Percentiles rank a stretch among this genome's conserved stretches.
Evolutionary conservation across 2,329 filamentous ascomycete species (phyloP).

Genomic region (Tympanopsis confertula): DNA sequence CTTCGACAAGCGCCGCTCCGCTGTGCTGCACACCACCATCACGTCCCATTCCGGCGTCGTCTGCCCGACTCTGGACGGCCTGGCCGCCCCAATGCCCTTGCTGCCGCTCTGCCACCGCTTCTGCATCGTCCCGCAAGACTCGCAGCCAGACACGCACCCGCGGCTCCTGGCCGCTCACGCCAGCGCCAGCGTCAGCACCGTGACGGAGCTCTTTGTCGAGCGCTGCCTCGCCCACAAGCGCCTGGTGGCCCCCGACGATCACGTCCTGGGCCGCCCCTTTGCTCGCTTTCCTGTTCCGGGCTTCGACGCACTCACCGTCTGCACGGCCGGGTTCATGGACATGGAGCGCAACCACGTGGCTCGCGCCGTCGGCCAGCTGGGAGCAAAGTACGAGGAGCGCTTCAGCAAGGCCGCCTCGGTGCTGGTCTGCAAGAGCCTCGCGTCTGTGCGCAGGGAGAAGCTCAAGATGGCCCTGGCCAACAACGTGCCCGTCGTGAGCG

Average conservation of each 20-base stretch:
- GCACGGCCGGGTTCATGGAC: conserved; percentile 71
- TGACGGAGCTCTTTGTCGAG: conserved; percentile 92
- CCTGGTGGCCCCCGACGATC: conserved; percentile 55
- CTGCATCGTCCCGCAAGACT: conserved; percentile 41
- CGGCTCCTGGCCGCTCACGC: conserved; percentile 13
- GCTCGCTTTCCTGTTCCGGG: conserved; percentile 48
- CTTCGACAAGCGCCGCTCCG: not conserved
- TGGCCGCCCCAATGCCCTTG: conserved; percentile 11
- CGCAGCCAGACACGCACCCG: conserved; percentile 32
- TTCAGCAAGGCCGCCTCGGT: conserved; percentile 64
- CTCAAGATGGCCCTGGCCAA: conserved; percentile 64
- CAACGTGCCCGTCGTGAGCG: conserved; percentile 68
- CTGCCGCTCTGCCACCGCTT: conserved; percentile 22
- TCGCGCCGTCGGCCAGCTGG: conserved; percentile 41
- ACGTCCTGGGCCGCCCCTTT: conserved; percentile 70
- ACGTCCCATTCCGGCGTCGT: conserved; percentile 7
- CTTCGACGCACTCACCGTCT: conserved; percentile 61
- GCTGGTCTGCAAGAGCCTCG: conserved; percentile 56
- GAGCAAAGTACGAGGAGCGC: conserved; percentile 70
- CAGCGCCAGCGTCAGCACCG: conserved; percentile 19
- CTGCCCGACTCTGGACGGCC: conserved; percentile 27
- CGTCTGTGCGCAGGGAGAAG: conserved; percentile 59
- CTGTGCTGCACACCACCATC: not conserved
- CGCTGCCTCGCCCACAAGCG: conserved; percentile 68
- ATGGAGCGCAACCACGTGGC: conserved; percentile 39